Base-by-base conservation (phyloP, 1,284 basidiomycete species). In the Trametes hirsuta region DNA sequence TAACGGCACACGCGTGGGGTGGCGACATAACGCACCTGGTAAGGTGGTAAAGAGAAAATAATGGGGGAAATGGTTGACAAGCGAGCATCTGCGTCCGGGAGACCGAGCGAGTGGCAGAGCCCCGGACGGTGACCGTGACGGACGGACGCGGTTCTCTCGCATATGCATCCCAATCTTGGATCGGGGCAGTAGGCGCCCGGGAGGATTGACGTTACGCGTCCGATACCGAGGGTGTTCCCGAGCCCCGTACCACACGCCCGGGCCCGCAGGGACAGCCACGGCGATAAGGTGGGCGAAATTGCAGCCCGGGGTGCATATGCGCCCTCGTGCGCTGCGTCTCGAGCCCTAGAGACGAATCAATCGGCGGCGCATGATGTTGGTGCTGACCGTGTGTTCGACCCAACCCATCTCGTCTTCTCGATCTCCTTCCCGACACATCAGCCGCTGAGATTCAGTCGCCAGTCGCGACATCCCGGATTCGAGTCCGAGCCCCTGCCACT, bases 271-370 rank as follows among this genome's bases (percentile, higher is more conserved):
- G 41, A 53, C 50, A 53, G 53, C 34, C 36, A 59, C 59, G 59
- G 63, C 59, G 63, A 64, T 64, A 62, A 62, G 63, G 59, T 56
- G 57, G 56, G 51, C 53, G 56, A 59, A 30, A 53, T 24, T 21
- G 39, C 36, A 30, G 34, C 8, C 55, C 55, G 42, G 30, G 18
- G 18, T 18, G 18, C 18, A 18, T 42, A 44, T 50, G 55, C 52
- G 49, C 53, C 21, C 15, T 15, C 39, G 49, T 39, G n/a, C 40
- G 35, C 39, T 21, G 24, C 46, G 12, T 21, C 36, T n/a, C 37
- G 35, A 18, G 18, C n/a, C 53, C 14, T 51, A 18, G 48, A 22
- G 60, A 52, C 60, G 55, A 52, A 58, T 54, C 55, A 53, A 37
- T 21, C 41, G 15, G 30, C n/a, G 30, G 22, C 49, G 60, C 60